Evolutionary conservation across 2,329 filamentous ascomycete species (phyloP).

Genomic region (Alternaria ethzedia): DNA sequence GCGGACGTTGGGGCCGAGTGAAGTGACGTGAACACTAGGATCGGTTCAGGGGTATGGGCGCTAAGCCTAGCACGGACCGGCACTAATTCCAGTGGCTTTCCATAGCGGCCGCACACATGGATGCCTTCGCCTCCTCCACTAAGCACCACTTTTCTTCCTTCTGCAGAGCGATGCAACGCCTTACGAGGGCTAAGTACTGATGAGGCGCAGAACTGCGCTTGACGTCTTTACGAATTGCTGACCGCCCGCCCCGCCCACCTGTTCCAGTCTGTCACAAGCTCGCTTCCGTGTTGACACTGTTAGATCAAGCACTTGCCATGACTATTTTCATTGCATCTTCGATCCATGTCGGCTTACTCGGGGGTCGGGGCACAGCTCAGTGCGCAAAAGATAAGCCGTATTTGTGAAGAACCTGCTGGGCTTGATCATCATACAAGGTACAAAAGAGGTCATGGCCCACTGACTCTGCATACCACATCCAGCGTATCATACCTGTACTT

Average conservation of each 20-base stretch:
- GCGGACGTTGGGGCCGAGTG: constrained; percentile 19
- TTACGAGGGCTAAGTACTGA: neutral
- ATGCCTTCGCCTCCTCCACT: constrained; percentile 9
- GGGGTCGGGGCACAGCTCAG: constrained; percentile 1
- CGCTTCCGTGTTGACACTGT: constrained; percentile 15
- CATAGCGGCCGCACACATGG: constrained; percentile 17
- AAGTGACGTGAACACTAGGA: constrained; percentile 23
- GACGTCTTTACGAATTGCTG: constrained; percentile 18
- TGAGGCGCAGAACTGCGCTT: constrained; percentile 21
- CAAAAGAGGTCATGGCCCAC: constrained; percentile 29
- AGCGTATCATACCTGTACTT: constrained; percentile 1
- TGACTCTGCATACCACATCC: constrained; percentile 4
- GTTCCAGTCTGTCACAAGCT: constrained; percentile 21
- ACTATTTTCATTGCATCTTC: constrained; percentile 22
- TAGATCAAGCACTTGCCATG: constrained; percentile 18
- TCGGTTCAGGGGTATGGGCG: constrained; percentile 16
- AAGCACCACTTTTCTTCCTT: constrained; percentile 5
- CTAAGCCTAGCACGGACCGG: constrained; percentile 13
- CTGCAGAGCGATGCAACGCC: neutral
- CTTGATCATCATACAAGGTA: constrained; percentile 10
- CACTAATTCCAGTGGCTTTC: constrained; percentile 19
- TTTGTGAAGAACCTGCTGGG: constrained; percentile 13
- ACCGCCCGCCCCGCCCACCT: constrained; percentile 20
- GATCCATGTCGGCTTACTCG: constrained; percentile 9
- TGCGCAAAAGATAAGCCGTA: constrained; percentile 15